phyloP scores from a whole-genome alignment of 1,284 basidiomycete species.

The Heimioporus retisporus region DNA sequence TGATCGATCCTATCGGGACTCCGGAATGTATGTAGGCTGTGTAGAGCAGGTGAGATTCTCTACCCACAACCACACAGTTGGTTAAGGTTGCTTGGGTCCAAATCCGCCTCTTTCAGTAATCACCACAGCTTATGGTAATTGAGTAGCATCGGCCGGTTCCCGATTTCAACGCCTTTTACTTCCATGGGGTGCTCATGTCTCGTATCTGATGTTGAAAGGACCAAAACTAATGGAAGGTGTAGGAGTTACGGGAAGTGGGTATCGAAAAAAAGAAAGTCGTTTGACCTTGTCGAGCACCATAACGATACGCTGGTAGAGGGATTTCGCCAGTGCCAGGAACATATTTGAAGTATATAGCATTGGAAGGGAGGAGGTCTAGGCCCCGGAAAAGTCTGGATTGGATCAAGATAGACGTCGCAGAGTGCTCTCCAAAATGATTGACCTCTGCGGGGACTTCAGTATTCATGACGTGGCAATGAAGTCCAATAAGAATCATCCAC shows the following conservation, averaged over 20 bases:
- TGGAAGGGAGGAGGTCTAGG: constrained; percentile 81
- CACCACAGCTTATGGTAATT: constrained; percentile 64
- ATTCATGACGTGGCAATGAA: neutral
- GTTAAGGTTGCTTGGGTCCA: constrained; percentile 77
- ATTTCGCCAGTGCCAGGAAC: constrained; percentile 64
- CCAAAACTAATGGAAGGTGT: constrained; percentile 79
- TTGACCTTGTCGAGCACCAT: constrained; percentile 73
- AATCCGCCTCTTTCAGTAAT: constrained; percentile 80
- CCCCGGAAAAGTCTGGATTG: constrained; percentile 80
- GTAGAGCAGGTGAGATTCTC: constrained; percentile 53
- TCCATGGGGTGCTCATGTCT: constrained; percentile 78
- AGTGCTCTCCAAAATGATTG: constrained; percentile 78
- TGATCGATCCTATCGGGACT: constrained; percentile 16
- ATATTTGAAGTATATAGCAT: constrained; percentile 68
- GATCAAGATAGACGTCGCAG: constrained; percentile 79
- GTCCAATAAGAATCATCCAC: constrained; percentile 43
- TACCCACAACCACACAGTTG: constrained; percentile 71
- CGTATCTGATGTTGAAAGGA: constrained; percentile 72
- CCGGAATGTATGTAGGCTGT: constrained; percentile 16
- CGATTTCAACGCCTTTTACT: constrained; percentile 73
- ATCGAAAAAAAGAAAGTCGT: constrained; percentile 80
- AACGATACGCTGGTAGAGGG: constrained; percentile 68
- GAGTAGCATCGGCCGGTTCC: constrained; percentile 49
- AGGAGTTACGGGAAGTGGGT: constrained; percentile 70
- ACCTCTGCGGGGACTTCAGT: constrained; percentile 58